Evolutionary conservation across 2,329 filamentous ascomycete genomes (phyloP).

Genomic region (Xylariales sp.): DNA sequence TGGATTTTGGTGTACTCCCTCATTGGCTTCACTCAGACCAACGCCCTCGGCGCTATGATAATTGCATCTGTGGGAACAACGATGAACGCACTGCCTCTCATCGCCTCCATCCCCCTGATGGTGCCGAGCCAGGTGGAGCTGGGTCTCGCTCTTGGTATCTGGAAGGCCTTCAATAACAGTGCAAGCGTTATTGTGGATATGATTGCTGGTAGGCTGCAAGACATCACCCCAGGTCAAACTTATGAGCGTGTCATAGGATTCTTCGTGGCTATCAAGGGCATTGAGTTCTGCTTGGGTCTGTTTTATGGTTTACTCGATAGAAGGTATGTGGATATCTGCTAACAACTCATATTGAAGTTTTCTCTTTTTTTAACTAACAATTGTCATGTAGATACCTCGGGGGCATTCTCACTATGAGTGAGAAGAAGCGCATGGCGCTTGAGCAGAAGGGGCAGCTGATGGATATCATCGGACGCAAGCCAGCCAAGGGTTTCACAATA

Average conservation of each 20-base stretch:
- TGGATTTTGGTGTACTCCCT: constrained; percentile 20
- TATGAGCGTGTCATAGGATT: constrained; percentile 20
- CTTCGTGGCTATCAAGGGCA: constrained; percentile 18
- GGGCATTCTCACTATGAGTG: constrained; percentile 13
- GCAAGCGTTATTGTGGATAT: constrained; percentile 22
- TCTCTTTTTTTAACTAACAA: too few species aligned
- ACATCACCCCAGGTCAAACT: constrained; percentile 17
- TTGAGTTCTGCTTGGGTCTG: constrained; percentile 21
- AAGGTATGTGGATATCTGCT: too few species aligned
- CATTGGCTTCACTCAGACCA: constrained; percentile 16
- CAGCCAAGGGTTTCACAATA: constrained; percentile 8
- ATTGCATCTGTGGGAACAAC: constrained; percentile 18
- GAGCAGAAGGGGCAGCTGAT: constrained; percentile 11
- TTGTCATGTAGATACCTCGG: constrained; percentile 12
- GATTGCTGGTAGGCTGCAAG: constrained; percentile 20
- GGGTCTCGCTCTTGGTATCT: constrained; percentile 20
- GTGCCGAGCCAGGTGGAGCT: constrained; percentile 16
- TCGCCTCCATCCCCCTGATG: constrained; percentile 19
- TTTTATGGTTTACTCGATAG: too few species aligned
- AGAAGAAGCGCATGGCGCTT: constrained; percentile 13
- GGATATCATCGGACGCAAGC: constrained; percentile 11
- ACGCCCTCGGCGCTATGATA: constrained; percentile 19
- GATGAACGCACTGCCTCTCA: constrained; percentile 21
- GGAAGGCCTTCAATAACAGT: constrained; percentile 23
- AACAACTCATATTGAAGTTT: too few species aligned